Percentiles rank a stretch among this genome's conserved stretches.
Evolutionary conservation across 2,329 filamentous ascomycete species (phyloP).

Genomic region (Scolecobasidium constrictum): DNA sequence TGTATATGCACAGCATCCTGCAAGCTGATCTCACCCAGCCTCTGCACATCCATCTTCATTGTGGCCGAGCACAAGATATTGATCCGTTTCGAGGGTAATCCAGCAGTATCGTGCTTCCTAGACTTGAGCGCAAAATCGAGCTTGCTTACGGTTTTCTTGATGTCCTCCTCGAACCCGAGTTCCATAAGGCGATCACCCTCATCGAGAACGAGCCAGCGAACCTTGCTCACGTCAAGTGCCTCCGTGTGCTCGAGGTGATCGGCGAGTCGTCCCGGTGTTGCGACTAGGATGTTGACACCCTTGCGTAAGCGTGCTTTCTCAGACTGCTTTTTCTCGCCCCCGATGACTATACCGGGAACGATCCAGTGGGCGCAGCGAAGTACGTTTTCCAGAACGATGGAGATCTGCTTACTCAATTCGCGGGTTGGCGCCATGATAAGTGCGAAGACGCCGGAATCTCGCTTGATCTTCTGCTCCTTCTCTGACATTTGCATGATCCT

Average conservation of each 20-base stretch:
- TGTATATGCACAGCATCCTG: constrained; percentile 86
- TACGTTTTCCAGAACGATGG: constrained; percentile 72
- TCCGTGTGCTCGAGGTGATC: constrained; percentile 93
- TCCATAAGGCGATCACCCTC: constrained; percentile 99
- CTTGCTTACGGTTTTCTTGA: constrained; percentile 74
- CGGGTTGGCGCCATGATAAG: constrained; percentile 89
- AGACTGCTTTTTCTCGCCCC: constrained; percentile 62
- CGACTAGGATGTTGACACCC: constrained; percentile 89
- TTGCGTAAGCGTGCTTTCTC: constrained; percentile 93
- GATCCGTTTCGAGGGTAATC: constrained; percentile 64
- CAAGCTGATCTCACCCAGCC: constrained; percentile 85
- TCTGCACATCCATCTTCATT: constrained; percentile 95
- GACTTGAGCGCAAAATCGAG: constrained; percentile 46
- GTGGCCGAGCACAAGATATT: constrained; percentile 94
- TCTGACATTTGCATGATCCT: constrained; percentile 60
- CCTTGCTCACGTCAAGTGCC: constrained; percentile 74
- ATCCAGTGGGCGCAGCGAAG: constrained; percentile 89
- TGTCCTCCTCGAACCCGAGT: constrained; percentile 88
- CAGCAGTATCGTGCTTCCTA: constrained; percentile 35
- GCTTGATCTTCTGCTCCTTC: constrained; percentile 27
- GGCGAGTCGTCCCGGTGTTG: constrained; percentile 80
- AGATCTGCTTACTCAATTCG: constrained; percentile 90
- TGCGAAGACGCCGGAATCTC: constrained; percentile 84
- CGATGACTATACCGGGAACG: constrained; percentile 74
- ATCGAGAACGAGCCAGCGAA: constrained; percentile 88